These are phyloP conservation scores for Pyrenula massariospora DNA, from an alignment of 495 filamentous ascomycete genomes.

Conservation along the genomic window DNA sequence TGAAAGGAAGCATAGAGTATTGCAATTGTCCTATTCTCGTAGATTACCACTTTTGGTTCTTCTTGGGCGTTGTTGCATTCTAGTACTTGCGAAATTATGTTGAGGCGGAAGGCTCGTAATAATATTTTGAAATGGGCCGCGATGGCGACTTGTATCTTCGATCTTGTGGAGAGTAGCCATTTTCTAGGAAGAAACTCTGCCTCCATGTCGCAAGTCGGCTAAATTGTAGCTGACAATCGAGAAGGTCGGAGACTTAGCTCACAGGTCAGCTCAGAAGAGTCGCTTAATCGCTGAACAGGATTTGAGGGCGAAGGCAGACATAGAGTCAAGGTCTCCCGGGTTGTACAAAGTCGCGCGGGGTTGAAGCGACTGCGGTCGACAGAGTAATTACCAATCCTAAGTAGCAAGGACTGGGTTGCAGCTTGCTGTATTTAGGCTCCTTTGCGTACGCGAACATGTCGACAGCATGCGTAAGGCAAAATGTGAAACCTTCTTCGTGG, in stretches of 20 bases:
- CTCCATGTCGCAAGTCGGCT: background rate
- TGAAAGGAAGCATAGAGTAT: background rate
- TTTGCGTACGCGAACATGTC: background rate
- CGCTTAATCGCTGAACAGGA: background rate
- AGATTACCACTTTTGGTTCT: background rate
- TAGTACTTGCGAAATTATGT: background rate
- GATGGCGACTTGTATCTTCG: background rate
- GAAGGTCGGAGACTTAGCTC: background rate
- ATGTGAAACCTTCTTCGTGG: no score
- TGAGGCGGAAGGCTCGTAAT: background rate
- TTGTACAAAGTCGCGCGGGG: background rate
- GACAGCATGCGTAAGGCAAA: no score
- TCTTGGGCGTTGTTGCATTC: background rate
- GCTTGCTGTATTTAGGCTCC: no score
- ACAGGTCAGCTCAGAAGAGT: background rate
- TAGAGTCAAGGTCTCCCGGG: background rate
- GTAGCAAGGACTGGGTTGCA: background rate
- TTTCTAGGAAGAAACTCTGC: background rate
- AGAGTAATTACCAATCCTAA: background rate
- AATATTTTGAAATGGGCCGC: background rate
- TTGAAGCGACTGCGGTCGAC: background rate
- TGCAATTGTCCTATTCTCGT: background rate
- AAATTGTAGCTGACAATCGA: background rate
- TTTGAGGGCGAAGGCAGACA: background rate
- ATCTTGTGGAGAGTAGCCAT: background rate